Evolutionary conservation across 352 stramenopile species (phyloP).

Genomic region (Globisporangium rhizosaccharum): DNA sequence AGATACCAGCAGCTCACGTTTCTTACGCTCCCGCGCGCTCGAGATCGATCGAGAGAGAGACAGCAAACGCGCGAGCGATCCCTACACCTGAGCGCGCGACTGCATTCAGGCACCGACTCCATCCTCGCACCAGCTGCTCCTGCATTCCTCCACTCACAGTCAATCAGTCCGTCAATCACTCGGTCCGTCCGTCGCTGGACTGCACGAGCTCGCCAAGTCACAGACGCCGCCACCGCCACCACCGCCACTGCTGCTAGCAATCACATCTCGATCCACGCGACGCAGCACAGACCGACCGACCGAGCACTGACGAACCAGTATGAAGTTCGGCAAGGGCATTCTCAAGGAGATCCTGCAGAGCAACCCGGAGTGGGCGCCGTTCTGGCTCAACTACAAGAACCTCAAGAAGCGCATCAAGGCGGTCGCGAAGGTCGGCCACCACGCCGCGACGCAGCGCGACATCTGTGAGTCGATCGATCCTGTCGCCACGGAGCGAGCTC

Average conservation of each 20-base stretch:
- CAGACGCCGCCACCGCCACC: no score
- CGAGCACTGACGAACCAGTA: conserved; percentile 11
- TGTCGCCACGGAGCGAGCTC: no score
- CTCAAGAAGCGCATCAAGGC: conserved; percentile 85
- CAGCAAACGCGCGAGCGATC: no score
- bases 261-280: neutral
- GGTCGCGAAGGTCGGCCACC: conserved; percentile 27
- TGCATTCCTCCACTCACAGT: no score
- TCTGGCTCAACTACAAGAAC: conserved; percentile 86
- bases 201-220: neutral
- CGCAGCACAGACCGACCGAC: neutral
- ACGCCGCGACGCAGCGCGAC: conserved; percentile 11
- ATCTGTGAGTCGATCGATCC: conserved; percentile 30
- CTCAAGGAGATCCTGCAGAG: conserved; percentile 65
- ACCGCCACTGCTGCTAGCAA: neutral
- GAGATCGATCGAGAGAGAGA: no score
- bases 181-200: neutral
- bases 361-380: conserved; percentile 78
- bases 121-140: no score
- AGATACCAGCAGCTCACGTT: no score
- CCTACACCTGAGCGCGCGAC: no score
- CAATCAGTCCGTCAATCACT: neutral
- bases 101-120: no score
- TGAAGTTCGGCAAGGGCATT: conserved; percentile 83
- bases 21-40: no score